Conservation (phyloP, 345 rosid genomes). For the Boechera stricta region DNA sequence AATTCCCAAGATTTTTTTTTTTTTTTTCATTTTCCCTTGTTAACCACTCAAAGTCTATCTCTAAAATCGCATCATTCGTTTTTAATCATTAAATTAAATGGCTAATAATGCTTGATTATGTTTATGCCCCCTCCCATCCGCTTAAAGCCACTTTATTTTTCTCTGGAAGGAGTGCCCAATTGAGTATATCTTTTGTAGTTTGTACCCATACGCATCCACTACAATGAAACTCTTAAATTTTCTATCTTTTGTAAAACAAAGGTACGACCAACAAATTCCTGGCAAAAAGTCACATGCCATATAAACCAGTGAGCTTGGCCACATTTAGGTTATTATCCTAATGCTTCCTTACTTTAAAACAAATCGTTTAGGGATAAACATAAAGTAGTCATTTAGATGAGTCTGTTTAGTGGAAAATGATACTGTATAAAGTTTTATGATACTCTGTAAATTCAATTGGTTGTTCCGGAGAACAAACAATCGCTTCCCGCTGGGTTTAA, state of each 20-base stretch:
- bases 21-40: slow-evolving; percentile 23
- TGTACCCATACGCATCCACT: slow-evolving; percentile 1
- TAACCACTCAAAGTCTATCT: slow-evolving; percentile 42
- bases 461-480: too few species aligned
- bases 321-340: slow-evolving; percentile 6
- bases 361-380: not conserved
- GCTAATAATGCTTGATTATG: slow-evolving; percentile 34
- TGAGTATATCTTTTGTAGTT: not conserved
- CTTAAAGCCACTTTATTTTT: slow-evolving; percentile 39
- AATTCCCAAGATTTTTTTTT: slow-evolving; percentile 4
- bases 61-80: slow-evolving; percentile 34
- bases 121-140: slow-evolving; percentile 38
- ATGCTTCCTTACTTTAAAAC: not conserved
- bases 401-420: not conserved
- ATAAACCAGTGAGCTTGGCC: slow-evolving; percentile 4
- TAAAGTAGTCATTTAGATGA: not conserved
- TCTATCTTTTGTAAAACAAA: not conserved
- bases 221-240: not conserved
- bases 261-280: not conserved
- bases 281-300: not conserved
- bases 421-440: not conserved
- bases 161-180: not conserved
- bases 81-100: slow-evolving; percentile 33
- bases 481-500: too few species aligned
- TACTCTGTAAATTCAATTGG: too few species aligned